Conservation (phyloP, 1,139 yeast genomes). For the Magnusiomyces magnusii region DNA sequence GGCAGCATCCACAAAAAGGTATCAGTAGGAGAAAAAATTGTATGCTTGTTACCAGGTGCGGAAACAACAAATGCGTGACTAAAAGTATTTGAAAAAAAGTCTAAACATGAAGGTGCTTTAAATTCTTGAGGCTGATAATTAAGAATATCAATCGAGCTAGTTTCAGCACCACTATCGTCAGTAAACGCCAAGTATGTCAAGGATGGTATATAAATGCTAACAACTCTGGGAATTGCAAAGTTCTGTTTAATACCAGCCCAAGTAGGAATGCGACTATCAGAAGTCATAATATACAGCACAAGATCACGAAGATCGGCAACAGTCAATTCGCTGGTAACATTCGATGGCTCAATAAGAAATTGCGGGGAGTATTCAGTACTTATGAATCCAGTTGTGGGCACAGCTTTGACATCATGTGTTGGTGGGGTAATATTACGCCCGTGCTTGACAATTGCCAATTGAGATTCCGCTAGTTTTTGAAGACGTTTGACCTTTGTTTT, state of each 20-base stretch:
- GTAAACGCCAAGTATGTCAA: slow-evolving; percentile 43
- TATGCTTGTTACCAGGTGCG: slow-evolving; percentile 57
- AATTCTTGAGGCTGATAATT: slow-evolving; percentile 6
- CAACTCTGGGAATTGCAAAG: slow-evolving; percentile 40
- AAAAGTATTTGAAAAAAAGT: slow-evolving; percentile 39
- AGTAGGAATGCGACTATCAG: slow-evolving; percentile 38
- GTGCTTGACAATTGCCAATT: background rate
- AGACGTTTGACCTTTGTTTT: slow-evolving; percentile 8
- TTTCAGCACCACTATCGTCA: slow-evolving; percentile 14
- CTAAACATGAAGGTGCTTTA: slow-evolving; percentile 24
- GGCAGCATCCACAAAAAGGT: slow-evolving; percentile 26
- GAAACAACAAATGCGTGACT: slow-evolving; percentile 38
- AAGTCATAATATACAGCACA: slow-evolving; percentile 39
- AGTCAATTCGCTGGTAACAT: slow-evolving; percentile 14
- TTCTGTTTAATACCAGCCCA: slow-evolving; percentile 37
- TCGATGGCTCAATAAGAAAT: slow-evolving; percentile 23
- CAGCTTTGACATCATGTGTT: background rate
- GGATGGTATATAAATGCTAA: slow-evolving; percentile 64
- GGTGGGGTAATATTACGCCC: background rate
- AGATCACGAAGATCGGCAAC: slow-evolving; percentile 44
- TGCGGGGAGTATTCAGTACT: slow-evolving; percentile 22
- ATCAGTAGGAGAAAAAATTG: slow-evolving; percentile 47
- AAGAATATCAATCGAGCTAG: slow-evolving; percentile 11
- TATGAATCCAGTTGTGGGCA: background rate
- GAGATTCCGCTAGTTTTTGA: background rate